Base-by-base conservation (phyloP, 768 basidiomycete species). In the Mrakia blollopis region DNA sequence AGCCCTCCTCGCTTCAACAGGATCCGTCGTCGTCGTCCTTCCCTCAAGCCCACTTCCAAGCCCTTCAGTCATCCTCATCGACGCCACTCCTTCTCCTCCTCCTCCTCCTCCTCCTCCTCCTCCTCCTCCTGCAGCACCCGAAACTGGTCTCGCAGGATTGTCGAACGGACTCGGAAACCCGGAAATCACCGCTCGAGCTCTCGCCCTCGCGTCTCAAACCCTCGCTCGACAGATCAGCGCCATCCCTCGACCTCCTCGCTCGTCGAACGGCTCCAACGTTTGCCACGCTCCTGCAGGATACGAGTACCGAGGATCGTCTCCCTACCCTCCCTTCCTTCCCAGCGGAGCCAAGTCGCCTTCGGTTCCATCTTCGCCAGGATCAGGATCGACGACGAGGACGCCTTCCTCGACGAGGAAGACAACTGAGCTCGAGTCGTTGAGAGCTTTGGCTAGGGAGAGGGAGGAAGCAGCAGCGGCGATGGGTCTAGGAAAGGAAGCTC, bases 181-280 rank as follows among this genome's bases (percentile, higher is more conserved):
- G 14, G 76, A 77, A 50, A 61, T 70, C 35, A 73, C 71, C 32
- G 71, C 60, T 50, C 71, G 71, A 14, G 72, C 70, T 8, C 88
- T 95, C 57, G 93, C 92, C 25, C 87, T 86, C 76, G 92, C 91
- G 1, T 92, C 91, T 9, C 92, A 96, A 82, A 86, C 88, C 6
- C 87, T 96, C 47, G 94, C 91, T 30, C 87, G 94, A 78, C 92
- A 95, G 84, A 88, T 96, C 71, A 77, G 76, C 76, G 71, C 76
- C 63, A 77, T 77, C 23, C 81, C 83, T 54, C 81, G 82, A 63
- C 72, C 80, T 13, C 73, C 78, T 25, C 80, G 79, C 72, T 77
- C 79, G 35, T 77, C 79, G 35, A 68, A 35, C 18, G 35, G 65
- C 11, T 41, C 77, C 6, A 76, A 47, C 65, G 69, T 77, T 62